Conservation (phyloP, 2,329 filamentous ascomycete genomes). For the Allantophomopsis cytisporea region DNA sequence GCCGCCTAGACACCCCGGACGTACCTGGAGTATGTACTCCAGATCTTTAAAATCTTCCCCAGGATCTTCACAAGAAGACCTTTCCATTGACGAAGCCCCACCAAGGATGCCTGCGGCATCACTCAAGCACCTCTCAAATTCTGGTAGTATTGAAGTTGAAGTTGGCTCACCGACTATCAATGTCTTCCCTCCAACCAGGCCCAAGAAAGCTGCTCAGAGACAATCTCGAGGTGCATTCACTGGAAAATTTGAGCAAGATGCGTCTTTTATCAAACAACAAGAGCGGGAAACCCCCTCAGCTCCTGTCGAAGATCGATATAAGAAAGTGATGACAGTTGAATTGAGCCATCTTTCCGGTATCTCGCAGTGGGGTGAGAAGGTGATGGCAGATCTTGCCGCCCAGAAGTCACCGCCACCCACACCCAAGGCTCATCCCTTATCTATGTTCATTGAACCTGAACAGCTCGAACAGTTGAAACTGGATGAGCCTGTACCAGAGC, state of each 20-base stretch:
- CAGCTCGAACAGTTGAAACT: not conserved
- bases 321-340: not conserved
- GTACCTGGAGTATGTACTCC: too few species aligned
- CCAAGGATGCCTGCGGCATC: not conserved
- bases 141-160: too few species aligned
- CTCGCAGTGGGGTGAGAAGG: not conserved
- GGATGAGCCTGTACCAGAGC: not conserved
- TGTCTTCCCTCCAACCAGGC: not conserved
- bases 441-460: not conserved
- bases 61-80: not conserved
- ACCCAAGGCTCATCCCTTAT: too few species aligned
- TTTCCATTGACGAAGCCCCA: not conserved
- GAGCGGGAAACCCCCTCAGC: not conserved
- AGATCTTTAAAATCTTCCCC: not conserved
- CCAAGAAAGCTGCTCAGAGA: too few species aligned
- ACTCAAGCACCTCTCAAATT: too few species aligned
- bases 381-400: not conserved
- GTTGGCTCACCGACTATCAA: not conserved
- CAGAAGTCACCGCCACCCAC: not conserved
- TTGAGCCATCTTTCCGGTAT: not conserved
- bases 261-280: not conserved
- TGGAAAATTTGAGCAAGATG: not conserved
- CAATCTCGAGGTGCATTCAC: too few species aligned
- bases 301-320: not conserved
- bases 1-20: too few species aligned